These are phyloP conservation scores for Wallacemonas sp. DNA, from an alignment of 208 protist genomes.

Conservation along the genomic window DNA sequence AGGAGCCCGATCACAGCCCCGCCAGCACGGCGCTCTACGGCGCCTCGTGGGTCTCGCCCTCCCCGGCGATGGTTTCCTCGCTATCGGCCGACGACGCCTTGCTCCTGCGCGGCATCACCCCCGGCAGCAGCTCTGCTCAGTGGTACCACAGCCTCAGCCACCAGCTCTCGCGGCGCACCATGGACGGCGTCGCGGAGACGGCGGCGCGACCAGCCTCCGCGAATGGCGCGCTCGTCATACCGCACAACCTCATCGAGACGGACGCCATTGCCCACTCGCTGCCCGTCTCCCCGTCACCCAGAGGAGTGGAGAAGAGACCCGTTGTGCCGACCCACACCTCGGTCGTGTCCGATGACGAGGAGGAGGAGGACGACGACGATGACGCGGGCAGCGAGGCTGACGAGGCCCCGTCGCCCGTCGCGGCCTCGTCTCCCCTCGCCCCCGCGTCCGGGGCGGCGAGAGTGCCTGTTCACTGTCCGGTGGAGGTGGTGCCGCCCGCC, in stretches of 20 bases:
- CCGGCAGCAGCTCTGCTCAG: conserved; percentile 41
- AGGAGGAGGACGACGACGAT: too few species aligned
- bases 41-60: conserved; percentile 2
- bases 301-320: not conserved
- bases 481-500: too few species aligned
- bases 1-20: not conserved
- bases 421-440: too few species aligned
- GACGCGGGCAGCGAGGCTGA: too few species aligned
- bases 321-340: too few species aligned
- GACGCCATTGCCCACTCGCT: not conserved
- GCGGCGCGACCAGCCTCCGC: conserved; percentile 8
- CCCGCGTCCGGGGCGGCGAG: too few species aligned
- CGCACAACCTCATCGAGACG: not conserved
- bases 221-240: conserved; percentile 10
- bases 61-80: conserved; percentile 7
- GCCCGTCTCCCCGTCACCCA: not conserved
- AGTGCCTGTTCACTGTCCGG: too few species aligned
- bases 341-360: too few species aligned
- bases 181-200: not conserved
- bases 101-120: conserved; percentile 56
- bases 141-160: conserved; percentile 39
- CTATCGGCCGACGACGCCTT: conserved; percentile 54
- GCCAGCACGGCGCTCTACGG: conserved; percentile 4
- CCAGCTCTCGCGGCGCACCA: conserved; percentile 22
- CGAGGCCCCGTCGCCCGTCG: too few species aligned